phyloP scores from a whole-genome alignment of 2,329 filamentous ascomycete genomes.

The Penicillium sp. region DNA sequence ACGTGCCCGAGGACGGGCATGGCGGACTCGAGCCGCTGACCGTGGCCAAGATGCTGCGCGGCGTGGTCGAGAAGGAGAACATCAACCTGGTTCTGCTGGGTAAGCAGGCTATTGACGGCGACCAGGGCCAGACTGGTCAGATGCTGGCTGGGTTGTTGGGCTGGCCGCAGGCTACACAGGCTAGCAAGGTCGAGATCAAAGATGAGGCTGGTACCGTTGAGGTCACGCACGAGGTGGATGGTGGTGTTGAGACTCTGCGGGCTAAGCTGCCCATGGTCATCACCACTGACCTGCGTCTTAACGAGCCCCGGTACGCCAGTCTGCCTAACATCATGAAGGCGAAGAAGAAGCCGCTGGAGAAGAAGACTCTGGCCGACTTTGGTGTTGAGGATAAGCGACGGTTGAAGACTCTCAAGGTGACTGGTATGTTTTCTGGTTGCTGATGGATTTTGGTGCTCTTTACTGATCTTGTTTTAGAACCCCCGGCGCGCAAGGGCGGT shows the following conservation, averaged over 20 bases:
- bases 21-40: conserved; percentile 72
- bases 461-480: conserved; percentile 55
- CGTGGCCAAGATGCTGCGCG: conserved; percentile 84
- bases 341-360: conserved; percentile 98
- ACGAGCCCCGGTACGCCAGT: conserved; percentile 90
- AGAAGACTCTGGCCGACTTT: conserved; percentile 79
- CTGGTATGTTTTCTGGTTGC: conserved; percentile 51
- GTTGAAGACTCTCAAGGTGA: conserved; percentile 86
- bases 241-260: conserved; percentile 82
- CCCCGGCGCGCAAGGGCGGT: conserved; percentile 78
- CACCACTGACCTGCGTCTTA: conserved; percentile 89
- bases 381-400: conserved; percentile 68
- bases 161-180: conserved; percentile 94
- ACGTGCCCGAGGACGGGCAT: conserved; percentile 63
- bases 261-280: conserved; percentile 87
- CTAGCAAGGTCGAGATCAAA: conserved; percentile 71
- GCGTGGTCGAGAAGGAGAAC: conserved; percentile 75
- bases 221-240: conserved; percentile 90
- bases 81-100: conserved; percentile 89
- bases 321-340: conserved; percentile 99
- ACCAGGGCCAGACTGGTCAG: conserved; percentile 91
- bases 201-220: conserved; percentile 63
- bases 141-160: conserved; percentile 91
- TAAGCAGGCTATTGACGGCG: conserved; percentile 98
- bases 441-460: neutral